Base-by-base conservation (phyloP, 441 rosid species). In the Adansonia gregorii region DNA sequence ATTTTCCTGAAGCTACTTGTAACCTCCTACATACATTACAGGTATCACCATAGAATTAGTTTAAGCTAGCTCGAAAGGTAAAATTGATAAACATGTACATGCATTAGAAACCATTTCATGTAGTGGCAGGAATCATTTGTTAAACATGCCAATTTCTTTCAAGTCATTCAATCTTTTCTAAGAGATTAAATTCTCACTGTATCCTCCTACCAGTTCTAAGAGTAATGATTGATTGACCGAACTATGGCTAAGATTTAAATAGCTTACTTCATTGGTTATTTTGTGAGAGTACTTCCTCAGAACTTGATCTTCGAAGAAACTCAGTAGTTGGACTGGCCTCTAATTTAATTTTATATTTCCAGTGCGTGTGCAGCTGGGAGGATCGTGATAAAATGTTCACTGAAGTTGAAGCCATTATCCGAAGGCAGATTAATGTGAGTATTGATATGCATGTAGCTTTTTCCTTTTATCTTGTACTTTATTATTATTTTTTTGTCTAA, bases 1-100 rank as follows among this genome's bases (percentile, higher is more conserved):
- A 97, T 80, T 97, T 97, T 70, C 99, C 99, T 67, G 99, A 97
- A 86, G 99, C 99, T 56, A 97, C 98, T 9, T 97, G 99, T 86
- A 97, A 97, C 80, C 98, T 97, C 80, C 86, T 97, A 65, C 99
- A 97, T 81, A 93, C 99, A 8, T 83, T 97, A 68, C 98, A 94
- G 95, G 99, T 94, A 89, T 68, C 5, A 46, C 66, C 3, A 19
- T 55, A n/a, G 64, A 9, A 35, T 73, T 8, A 17, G 31, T 67
- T 43, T 67, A 54, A 54, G 65, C 75, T 17, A 39, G 58, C 54
- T 67, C 7, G 8, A 41, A 8, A 67, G 8, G 31, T 43, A 22
- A 69, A 14, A 49, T 69, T 11, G 17, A 2, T 12, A 22, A 45
- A 67, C 24, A 0, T 41, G 19, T 56, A 6, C 66, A 41, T 10